phyloP scores from a whole-genome alignment of 2,329 filamentous ascomycete species.

The Paecilomyces variotii region DNA sequence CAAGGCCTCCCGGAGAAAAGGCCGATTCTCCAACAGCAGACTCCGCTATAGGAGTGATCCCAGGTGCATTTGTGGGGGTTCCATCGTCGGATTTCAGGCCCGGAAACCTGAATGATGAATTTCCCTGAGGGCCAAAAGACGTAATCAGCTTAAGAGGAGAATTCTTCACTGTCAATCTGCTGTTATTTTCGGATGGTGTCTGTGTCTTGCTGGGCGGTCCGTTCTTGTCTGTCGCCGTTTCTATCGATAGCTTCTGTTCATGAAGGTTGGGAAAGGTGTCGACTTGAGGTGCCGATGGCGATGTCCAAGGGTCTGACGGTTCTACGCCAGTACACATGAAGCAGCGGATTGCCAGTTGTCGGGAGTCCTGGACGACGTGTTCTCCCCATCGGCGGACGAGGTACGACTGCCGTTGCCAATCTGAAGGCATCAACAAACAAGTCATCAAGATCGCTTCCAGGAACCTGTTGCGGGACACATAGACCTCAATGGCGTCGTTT shows the following conservation, averaged over 20 bases:
- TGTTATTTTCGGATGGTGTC: constrained; percentile 43
- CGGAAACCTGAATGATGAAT: constrained; percentile 55
- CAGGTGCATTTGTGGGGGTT: constrained; percentile 68
- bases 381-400: constrained; percentile 94
- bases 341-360: constrained; percentile 82
- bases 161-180: constrained; percentile 61
- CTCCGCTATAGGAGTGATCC: constrained; percentile 81
- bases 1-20: constrained; percentile 59
- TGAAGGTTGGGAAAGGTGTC: constrained; percentile 34
- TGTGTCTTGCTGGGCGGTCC: constrained; percentile 16
- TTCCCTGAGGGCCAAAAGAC: constrained; percentile 55
- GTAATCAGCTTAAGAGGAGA: constrained; percentile 88
- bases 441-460: constrained; percentile 90
- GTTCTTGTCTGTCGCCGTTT: constrained; percentile 38
- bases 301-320: constrained; percentile 78
- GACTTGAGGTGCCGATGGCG: constrained; percentile 64
- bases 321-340: constrained; percentile 87
- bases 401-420: constrained; percentile 86
- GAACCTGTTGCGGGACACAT: constrained; percentile 81
- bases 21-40: constrained; percentile 56
- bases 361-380: constrained; percentile 74
- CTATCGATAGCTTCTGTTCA: constrained; percentile 23
- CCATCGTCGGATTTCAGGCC: constrained; percentile 46
- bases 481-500: constrained; percentile 93
- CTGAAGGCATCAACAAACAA: constrained; percentile 69